Base-by-base conservation (phyloP, 345 rosid genomes). In the Dimocarpus longan region DNA sequence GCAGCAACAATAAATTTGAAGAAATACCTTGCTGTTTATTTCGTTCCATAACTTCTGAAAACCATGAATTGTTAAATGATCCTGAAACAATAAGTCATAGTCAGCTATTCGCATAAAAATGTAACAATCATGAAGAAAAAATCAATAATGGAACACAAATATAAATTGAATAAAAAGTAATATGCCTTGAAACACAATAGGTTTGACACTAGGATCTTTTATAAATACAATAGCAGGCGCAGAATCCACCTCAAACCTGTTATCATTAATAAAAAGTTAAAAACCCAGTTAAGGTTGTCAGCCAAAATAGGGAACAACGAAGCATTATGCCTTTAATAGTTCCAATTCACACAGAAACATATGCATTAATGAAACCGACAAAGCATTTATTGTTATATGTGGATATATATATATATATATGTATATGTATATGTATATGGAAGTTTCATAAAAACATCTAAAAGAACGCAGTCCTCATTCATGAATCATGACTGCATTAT, bases 201-300 rank as follows among this genome's bases (percentile, higher is more conserved):
- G 98, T 80, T 92, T 95, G 72, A 85, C 83, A 52, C 99, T 97
- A 12, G 96, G 93, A 83, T 92, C 99, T 85, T 95, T 95, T 88
- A 93, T 69, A 80, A 93, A 86, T 44, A 90, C 92, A 24, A 92
- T 82, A 79, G 99, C 97, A 80, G 99, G 99, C 64, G 95, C 96
- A 82, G 98, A 89, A 85, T 95, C 99, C 80, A 95, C 94, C 85
- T 90, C 97, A 76, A 93, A 88, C 91, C 99, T 95, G 87, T 80
- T 76, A 74, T 75, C 73, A 80, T 66, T 78, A 68, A 81, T 32
- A 32, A 32, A 32, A 32, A 32, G 37, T 32, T 19, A 50, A 80
- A 73, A 83, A 71, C 46, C 68, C 74, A 73, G 80, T 83, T 74
- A 81, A 74, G 68, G 40, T 18, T 63, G 10, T n/a, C 66, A 6